phyloP scores from a whole-genome alignment of 208 protist genomes.

The Crithidia bombi region DNA sequence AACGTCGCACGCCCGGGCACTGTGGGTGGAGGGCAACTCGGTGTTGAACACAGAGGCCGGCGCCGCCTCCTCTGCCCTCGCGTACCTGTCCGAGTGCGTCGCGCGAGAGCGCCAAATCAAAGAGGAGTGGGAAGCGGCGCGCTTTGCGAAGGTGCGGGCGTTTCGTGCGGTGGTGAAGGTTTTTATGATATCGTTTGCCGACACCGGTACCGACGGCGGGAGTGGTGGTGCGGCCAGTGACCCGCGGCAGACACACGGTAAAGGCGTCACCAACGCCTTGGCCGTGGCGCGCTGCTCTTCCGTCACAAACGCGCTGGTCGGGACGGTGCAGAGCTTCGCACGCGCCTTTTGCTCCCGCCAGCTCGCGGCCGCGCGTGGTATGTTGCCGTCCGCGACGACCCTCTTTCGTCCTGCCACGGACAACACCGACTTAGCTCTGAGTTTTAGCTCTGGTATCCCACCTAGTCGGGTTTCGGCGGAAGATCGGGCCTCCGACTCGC shows the following conservation, averaged over 20 bases:
- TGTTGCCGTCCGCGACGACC: neutral
- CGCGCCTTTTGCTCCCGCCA: conserved; percentile 52
- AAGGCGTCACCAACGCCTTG: conserved; percentile 41
- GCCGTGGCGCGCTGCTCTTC: conserved; percentile 76
- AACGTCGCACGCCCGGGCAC: conserved; percentile 9
- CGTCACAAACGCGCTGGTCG: conserved; percentile 67
- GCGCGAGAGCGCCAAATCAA: conserved; percentile 59
- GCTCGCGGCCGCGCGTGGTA: conserved; percentile 18
- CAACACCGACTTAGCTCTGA: conserved; percentile 21
- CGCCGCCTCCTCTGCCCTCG: conserved; percentile 52
- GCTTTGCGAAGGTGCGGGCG: conserved; percentile 58
- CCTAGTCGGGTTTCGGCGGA: neutral
- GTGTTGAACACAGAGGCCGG: conserved; percentile 46
- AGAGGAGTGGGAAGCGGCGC: conserved; percentile 57
- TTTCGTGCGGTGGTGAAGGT: conserved; percentile 72
- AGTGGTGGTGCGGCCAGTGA: conserved; percentile 4
- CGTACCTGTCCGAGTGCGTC: conserved; percentile 64
- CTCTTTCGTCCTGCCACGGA: conserved; percentile 4
- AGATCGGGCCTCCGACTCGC: conserved; percentile 8
- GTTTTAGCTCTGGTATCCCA: conserved; percentile 11
- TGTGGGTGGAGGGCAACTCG: conserved; percentile 85
- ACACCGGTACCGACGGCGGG: conserved; percentile 6
- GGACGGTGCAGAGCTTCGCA: conserved; percentile 76
- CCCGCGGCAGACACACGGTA: neutral
- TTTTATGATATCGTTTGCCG: conserved; percentile 56